A percentile compares a stretch with the other conserved stretches of the same genome.
Conservation (phyloP, 805 yeast genomes). For the Teunomyces barrocoloradensis region DNA sequence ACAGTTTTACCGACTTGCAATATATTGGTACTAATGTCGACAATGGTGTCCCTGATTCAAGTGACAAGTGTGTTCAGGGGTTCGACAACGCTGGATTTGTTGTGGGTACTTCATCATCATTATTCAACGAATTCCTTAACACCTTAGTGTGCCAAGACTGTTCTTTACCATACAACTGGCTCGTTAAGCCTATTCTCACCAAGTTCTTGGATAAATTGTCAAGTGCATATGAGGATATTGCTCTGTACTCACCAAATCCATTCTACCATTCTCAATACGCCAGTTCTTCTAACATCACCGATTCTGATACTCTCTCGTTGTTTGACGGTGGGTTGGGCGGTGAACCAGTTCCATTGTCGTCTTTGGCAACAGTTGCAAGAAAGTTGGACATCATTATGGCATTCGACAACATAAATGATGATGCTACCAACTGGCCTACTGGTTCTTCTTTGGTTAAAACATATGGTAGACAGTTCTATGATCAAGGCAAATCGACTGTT, state of each 20-base stretch:
- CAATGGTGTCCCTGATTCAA: slow-evolving; percentile 27
- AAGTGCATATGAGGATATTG: slow-evolving; percentile 26
- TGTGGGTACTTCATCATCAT: slow-evolving; percentile 39
- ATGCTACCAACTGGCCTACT: slow-evolving; percentile 31
- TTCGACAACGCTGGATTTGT: slow-evolving; percentile 41
- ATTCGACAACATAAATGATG: slow-evolving; percentile 31
- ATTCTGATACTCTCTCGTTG: slow-evolving; percentile 29
- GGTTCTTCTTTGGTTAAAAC: slow-evolving; percentile 32
- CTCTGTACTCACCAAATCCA: slow-evolving; percentile 37
- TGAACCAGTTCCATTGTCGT: slow-evolving; percentile 34
- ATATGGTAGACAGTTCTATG: slow-evolving; percentile 33
- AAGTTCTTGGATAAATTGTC: slow-evolving; percentile 26
- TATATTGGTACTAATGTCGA: slow-evolving; percentile 35
- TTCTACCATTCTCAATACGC: slow-evolving; percentile 31
- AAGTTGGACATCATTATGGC: slow-evolving; percentile 37
- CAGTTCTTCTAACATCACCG: slow-evolving; percentile 20
- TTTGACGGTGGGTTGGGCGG: slow-evolving; percentile 43
- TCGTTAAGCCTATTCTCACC: slow-evolving; percentile 26
- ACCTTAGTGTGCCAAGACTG: slow-evolving; percentile 36
- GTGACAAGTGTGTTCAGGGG: slow-evolving; percentile 28
- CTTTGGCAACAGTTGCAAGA: slow-evolving; percentile 32
- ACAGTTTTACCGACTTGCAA: slow-evolving; percentile 35
- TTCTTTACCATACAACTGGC: slow-evolving; percentile 8
- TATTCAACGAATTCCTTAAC: slow-evolving; percentile 35
- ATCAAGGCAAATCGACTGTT: slow-evolving; percentile 54